These are phyloP conservation scores for Solidago caesia DNA, from an alignment of 129 eudicot genomes.

Conservation along the genomic window DNA sequence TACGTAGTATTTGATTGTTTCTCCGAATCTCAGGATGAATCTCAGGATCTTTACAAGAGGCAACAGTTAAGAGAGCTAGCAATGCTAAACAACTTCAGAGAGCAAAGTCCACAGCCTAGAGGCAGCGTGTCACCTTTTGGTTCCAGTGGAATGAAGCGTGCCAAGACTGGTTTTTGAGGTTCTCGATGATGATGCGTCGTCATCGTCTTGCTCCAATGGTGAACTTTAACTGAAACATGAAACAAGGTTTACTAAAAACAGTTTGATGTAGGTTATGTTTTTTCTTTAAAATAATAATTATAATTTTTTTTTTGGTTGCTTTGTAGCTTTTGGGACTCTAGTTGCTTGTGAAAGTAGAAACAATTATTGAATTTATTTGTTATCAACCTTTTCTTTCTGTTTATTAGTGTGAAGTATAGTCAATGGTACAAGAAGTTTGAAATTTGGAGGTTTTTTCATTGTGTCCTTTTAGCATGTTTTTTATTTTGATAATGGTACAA, in stretches of 20 bases:
- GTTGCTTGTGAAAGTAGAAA: slow-evolving; percentile 31
- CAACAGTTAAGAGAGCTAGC: slow-evolving; percentile 84
- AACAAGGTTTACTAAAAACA: slow-evolving; percentile 16
- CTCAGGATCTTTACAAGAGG: slow-evolving; percentile 72
- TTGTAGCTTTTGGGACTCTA: slow-evolving; percentile 31
- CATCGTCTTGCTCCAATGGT: background rate
- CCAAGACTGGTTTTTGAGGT: slow-evolving; percentile 25
- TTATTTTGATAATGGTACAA: too few relatives aligned
- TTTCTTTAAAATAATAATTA: background rate
- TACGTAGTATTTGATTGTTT: background rate
- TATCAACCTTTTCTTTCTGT: slow-evolving; percentile 23
- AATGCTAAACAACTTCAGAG: slow-evolving; percentile 68
- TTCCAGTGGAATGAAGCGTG: slow-evolving; percentile 32
- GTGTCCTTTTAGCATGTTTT: too few relatives aligned
- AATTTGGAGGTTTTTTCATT: too few relatives aligned
- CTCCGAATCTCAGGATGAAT: slow-evolving; percentile 56
- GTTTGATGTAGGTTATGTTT: slow-evolving; percentile 24
- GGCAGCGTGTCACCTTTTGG: slow-evolving; percentile 82
- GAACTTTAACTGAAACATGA: slow-evolving; percentile 18
- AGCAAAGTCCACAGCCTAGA: slow-evolving; percentile 83
- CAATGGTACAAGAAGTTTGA: background rate
- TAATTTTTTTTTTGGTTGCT: background rate
- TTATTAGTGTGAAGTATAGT: slow-evolving; percentile 24
- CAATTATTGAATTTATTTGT: slow-evolving; percentile 49
- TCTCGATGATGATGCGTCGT: background rate